phyloP scores from a whole-genome alignment of 352 stramenopile genomes.

The Phytophthora pinifolia region DNA sequence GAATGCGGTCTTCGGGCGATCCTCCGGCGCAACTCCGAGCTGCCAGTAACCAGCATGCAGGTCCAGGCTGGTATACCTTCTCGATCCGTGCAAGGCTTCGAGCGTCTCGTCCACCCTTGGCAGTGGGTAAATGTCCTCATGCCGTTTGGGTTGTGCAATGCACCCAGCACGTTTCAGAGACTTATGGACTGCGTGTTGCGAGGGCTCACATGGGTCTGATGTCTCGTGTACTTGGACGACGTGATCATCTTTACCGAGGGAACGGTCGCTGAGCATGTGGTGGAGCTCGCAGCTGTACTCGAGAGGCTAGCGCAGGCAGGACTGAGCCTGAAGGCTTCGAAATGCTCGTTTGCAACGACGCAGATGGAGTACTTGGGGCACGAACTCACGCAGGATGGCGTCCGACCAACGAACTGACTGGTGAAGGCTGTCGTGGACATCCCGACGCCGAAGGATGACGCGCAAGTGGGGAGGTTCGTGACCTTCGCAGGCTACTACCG shows the following conservation, averaged over 20 bases:
- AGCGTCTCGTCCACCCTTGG: no score
- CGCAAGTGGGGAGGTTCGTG: slow-evolving; percentile 19
- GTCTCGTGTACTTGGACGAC: slow-evolving; percentile 27
- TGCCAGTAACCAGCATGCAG: no score
- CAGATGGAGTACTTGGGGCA: slow-evolving; percentile 27
- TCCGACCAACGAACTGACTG: neutral
- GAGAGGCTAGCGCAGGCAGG: slow-evolving; percentile 7
- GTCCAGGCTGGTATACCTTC: no score
- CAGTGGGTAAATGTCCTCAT: no score
- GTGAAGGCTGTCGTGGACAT: neutral
- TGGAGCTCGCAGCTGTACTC: slow-evolving; percentile 20
- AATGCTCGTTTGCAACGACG: slow-evolving; percentile 16
- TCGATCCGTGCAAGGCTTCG: no score
- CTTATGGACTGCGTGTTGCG: slow-evolving; percentile 28
- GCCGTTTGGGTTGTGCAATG: slow-evolving; percentile 19
- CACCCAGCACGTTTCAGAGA: neutral
- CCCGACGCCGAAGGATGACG: neutral
- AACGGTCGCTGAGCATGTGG: slow-evolving; percentile 6
- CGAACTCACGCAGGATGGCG: slow-evolving; percentile 1
- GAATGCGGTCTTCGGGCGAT: no score
- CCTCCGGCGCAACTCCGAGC: neutral
- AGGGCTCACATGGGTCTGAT: slow-evolving; percentile 18
- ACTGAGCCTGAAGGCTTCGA: slow-evolving; percentile 12
- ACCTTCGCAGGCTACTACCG: no score
- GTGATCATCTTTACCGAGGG: slow-evolving; percentile 25